Evolutionary conservation across 169 alveolate genomes (phyloP), one percentile per base, ranked within the genome.

Genomic region (Plasmodium ovale): DNA sequence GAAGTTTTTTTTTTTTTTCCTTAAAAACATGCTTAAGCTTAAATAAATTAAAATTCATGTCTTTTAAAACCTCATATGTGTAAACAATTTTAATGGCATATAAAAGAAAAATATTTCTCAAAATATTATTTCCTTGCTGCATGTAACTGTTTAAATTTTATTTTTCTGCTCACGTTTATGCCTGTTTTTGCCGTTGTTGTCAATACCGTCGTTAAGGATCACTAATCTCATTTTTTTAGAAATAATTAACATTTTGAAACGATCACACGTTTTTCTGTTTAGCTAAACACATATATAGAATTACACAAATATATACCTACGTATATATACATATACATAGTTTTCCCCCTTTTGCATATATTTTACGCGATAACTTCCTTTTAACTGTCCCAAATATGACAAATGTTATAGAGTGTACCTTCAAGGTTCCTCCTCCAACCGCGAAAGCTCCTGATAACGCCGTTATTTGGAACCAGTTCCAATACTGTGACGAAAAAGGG

Each of bases 401-500:
- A 35, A 82, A 82, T 68, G 82, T 82, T 65, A 59, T 82, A 49
- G 90, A 82, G 27, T 82, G 90, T 31, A 82, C 90, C 23, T 82
- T 82, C 42, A 82, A 82, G n/a, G n/a, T 56, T 16, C 90, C 90
- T 10, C 90, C 90, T 27, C 65, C 29, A 9, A 65, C 68, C 25
- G 82, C 90, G 23, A 82, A 64, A 54, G 53, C 72, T 51, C 90
- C 90, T 23, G 84, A 67, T 4, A 82, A 82, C 9, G 90, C 90
- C 27, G 59, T 82, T 59, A 82, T 82, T 23, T 82, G 90, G 90
- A 82, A 82, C n/a, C 25, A 56, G 31, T 82, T 82, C 67, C 90
- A 82, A 82, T 82, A 58, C 33, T 51, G 84, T 65, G 90, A 82
- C 29, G 90, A 67, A 39, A 67, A 64, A 90, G 95, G 95, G n/a